Evolutionary conservation across 2,329 filamentous ascomycete species (phyloP), one percentile per base, ranked within the genome.

Genomic region (Fusarium luffae): DNA sequence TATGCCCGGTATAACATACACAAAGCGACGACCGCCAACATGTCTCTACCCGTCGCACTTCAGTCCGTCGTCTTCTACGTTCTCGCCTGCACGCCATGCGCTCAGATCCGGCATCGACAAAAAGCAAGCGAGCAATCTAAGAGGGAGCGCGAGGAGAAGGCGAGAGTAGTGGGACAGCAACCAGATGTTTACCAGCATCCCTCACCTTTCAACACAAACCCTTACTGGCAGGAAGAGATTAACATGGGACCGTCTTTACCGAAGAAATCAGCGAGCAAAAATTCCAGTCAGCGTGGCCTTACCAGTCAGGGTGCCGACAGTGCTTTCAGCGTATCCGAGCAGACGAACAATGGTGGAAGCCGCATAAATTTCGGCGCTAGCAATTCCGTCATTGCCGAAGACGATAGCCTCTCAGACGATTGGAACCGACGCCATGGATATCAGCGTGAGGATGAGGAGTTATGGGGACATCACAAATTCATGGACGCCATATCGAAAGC

Each of bases 141-240:
- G 76, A 86, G 86, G 74, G 89, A 91, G 66, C 86, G 90, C 59
- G 84, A 87, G 71, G 88, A 91, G 71, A 90, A 92, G 77, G 85
- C 86, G 47, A 87, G 84, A 63, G 80, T 90, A 61, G 87, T 92
- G 72, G 86, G 86, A 57, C 88, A 93, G 69, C 88, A 94, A 77
- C 92, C 93, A 0, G 88, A 88, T 42, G 80, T 89, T 13, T 96
- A 97, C 79, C 86, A 89, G 52, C 94, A 98, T 75, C 94, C 92
- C 3, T 88, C 89, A 46, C 92, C 93, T 2, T 96, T 93, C 74
- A 91, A 90, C 75, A 97, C 93, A 28, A 98, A 98, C 75, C 90
- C 91, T 14, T 93, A 93, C 80, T 98, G 94, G 94, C 84, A 87
- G 32, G 92, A 96, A 76, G 94, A 98, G 79, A 97, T 98, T 70